A percentile compares a stretch with the other conserved stretches of the same genome.
These are phyloP conservation scores for Ophiostoma ips DNA, from an alignment of 2,329 filamentous ascomycete species.

Conservation along the genomic window DNA sequence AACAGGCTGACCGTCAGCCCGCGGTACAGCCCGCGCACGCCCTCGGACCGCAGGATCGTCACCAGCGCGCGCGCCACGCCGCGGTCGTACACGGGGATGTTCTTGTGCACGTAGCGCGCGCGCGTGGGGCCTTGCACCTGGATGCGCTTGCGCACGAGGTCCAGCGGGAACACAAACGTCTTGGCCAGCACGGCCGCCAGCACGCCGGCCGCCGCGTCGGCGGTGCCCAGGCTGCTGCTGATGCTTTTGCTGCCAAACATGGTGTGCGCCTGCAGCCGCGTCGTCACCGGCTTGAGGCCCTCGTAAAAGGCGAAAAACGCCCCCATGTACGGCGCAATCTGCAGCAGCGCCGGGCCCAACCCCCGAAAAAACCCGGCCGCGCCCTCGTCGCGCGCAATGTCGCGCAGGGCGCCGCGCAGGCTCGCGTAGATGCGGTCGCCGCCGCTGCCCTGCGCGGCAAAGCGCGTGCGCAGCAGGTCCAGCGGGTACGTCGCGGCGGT, in stretches of 20 bases:
- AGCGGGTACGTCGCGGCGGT: constrained; percentile 83
- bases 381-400: constrained; percentile 68
- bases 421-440: constrained; percentile 62
- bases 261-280: constrained; percentile 10
- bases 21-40: constrained; percentile 68
- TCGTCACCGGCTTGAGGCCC: constrained; percentile 29
- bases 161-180: constrained; percentile 81
- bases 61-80: constrained; percentile 52
- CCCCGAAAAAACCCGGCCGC: constrained; percentile 74
- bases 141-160: constrained; percentile 81
- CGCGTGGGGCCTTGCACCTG: constrained; percentile 91
- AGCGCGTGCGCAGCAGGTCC: constrained; percentile 83
- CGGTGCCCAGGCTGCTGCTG: constrained; percentile 36
- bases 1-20: constrained; percentile 78
- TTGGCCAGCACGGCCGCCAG: constrained; percentile 71
- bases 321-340: constrained; percentile 95
- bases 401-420: constrained; percentile 51
- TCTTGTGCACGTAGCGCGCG: constrained; percentile 62
- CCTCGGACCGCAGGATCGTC: constrained; percentile 58
- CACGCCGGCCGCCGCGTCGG: constrained; percentile 72
- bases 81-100: constrained; percentile 70
- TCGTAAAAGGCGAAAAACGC: constrained; percentile 91
- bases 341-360: constrained; percentile 62
- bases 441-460: constrained; percentile 77
- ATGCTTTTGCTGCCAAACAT: constrained; percentile 18